phyloP scores from a whole-genome alignment of 495 filamentous ascomycete genomes.

The Hypoxylon crocopeplum region DNA sequence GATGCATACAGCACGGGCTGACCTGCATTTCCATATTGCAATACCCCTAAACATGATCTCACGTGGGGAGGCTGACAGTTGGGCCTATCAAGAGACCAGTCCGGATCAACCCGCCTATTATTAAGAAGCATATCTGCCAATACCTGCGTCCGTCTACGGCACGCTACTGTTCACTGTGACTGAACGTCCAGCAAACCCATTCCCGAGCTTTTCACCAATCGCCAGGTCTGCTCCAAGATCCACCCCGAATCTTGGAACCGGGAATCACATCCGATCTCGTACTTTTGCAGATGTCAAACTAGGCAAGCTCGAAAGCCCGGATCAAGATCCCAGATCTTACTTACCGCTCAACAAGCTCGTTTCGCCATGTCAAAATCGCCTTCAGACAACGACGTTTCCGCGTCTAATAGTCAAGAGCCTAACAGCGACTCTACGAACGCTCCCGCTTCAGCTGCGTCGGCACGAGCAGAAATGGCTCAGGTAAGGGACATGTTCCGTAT shows the following conservation, averaged over 20 bases:
- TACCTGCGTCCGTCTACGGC: too few relatives aligned
- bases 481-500: slow-evolving; percentile 30
- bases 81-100: too few relatives aligned
- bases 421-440: slow-evolving; percentile 4
- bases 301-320: not conserved
- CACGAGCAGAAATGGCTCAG: slow-evolving; percentile 40
- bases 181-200: too few relatives aligned
- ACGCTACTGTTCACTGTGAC: too few relatives aligned
- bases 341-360: slow-evolving; percentile 1
- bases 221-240: slow-evolving; percentile 9
- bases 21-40: too few relatives aligned
- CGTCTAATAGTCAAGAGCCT: slow-evolving; percentile 10
- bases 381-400: slow-evolving; percentile 11
- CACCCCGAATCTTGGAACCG: slow-evolving; percentile 17
- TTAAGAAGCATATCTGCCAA: too few relatives aligned
- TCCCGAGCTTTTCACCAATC: slow-evolving; percentile 11
- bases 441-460: slow-evolving; percentile 11
- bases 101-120: too few relatives aligned
- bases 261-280: slow-evolving; percentile 9
- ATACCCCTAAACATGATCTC: too few relatives aligned
- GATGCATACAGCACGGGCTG: slow-evolving; percentile 14
- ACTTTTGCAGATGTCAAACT: not conserved
- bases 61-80: too few relatives aligned
- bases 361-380: slow-evolving; percentile 30
- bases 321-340: not conserved